Evolutionary conservation across 2,329 filamentous ascomycete species (phyloP), one percentile per base, ranked within the genome.

Genomic region (Pseudogymnoascus sp.): DNA sequence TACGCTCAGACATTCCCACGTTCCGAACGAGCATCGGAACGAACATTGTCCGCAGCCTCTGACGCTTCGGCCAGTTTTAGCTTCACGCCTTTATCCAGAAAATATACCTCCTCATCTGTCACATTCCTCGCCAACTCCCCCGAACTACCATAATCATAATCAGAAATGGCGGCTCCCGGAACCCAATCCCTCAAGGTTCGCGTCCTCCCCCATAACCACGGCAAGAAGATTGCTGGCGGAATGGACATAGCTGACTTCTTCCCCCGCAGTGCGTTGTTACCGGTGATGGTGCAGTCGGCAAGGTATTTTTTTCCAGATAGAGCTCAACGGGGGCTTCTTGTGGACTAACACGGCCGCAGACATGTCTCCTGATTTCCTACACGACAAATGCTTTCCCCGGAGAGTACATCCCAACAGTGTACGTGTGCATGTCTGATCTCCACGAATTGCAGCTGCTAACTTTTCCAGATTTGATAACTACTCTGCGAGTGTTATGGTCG

Each of bases 311-410:
- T 65, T 58, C 35, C 60, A 3, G 22, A 25, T n/a, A 3, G 36
- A 60, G 22, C 25, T 22, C 45, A 25, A 25, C 8, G 25, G 22
- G 22, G n/a, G 28, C 16, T 59, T 63, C 60, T 60, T 60, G 61
- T 41, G 68, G 62, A 66, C 74, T 76, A 69, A 76, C 72, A 58
- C 36, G 23, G 45, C 58, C 49, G 41, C 65, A 97, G 93, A 99
- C 94, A 83, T 99, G 94, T 82, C 87, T 99, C 64, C 87, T 99
- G 72, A 99, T 99, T 76, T 97, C 93, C 61, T 99, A 99, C 81
- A 97, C 94, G 67, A 99, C 94, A 67, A 99, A 97, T 81, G 94
- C 94, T 68, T 99, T 99, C 77, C 94, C 94, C n/a, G 94, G 94
- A 77, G 94, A 99, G 83, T 99, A 99, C 79, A 97, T 99, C 71